These are phyloP conservation scores for Candida xiaguanensis DNA, from an alignment of 805 yeast species.

Conservation along the genomic window DNA sequence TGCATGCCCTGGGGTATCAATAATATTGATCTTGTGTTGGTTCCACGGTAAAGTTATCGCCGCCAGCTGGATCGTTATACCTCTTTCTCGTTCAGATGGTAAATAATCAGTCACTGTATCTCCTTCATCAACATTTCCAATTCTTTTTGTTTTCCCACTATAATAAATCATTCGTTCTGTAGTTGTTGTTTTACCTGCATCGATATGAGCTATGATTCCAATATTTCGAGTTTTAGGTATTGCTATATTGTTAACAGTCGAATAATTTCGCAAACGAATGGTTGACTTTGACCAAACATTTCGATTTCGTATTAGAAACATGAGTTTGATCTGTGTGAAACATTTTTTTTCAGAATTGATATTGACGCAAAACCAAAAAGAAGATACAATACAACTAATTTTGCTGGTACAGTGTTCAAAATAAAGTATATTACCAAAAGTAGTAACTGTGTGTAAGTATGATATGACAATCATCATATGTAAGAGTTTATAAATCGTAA, in stretches of 20 bases:
- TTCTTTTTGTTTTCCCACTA: conserved; percentile 71
- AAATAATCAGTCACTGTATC: conserved; percentile 93
- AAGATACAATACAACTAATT: no score
- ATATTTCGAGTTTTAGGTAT: conserved; percentile 63
- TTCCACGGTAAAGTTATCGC: conserved; percentile 92
- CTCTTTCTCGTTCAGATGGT: conserved; percentile 86
- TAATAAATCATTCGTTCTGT: conserved; percentile 94
- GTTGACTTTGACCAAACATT: neutral
- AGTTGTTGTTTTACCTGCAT: conserved; percentile 98
- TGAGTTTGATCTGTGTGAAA: neutral
- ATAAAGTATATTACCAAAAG: neutral
- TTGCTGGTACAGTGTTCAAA: no score
- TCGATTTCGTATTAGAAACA: neutral
- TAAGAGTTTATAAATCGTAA: neutral
- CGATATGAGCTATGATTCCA: conserved; percentile 98
- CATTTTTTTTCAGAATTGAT: neutral
- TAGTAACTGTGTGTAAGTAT: no score
- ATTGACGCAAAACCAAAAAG: neutral
- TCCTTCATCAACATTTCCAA: conserved; percentile 95
- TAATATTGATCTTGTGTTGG: conserved; percentile 69
- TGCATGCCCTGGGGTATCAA: conserved; percentile 98
- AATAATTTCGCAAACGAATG: conserved; percentile 1
- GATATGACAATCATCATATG: neutral
- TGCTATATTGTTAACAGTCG: conserved; percentile 25
- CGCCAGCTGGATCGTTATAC: conserved; percentile 95